Conservation (phyloP, 2,329 filamentous ascomycete species). For the Hymenoscyphus linearis region DNA sequence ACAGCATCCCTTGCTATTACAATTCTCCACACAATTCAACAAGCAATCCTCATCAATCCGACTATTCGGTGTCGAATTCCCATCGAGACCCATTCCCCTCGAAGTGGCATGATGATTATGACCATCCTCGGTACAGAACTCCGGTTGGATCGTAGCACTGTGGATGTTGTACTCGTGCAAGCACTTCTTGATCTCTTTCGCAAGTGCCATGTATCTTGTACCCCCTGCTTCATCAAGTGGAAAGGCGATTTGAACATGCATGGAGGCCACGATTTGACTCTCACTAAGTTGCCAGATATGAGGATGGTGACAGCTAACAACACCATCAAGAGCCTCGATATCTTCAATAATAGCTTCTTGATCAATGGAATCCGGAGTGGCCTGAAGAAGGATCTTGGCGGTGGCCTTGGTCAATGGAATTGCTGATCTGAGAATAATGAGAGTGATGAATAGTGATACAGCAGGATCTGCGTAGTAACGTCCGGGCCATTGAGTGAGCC, state of each 20-base stretch:
- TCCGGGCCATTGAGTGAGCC: slow-evolving; percentile 77
- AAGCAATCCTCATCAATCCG: slow-evolving; percentile 30
- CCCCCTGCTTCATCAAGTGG: slow-evolving; percentile 77
- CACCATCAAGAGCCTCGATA: slow-evolving; percentile 76
- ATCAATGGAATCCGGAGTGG: slow-evolving; percentile 81
- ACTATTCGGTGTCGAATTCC: slow-evolving; percentile 24
- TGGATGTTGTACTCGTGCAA: slow-evolving; percentile 96
- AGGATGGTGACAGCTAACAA: slow-evolving; percentile 88
- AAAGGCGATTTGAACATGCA: slow-evolving; percentile 90
- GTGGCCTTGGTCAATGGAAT: slow-evolving; percentile 76
- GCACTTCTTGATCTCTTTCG: slow-evolving; percentile 75
- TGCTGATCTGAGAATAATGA: slow-evolving; percentile 68
- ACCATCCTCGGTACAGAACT: slow-evolving; percentile 59
- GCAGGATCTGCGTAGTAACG: slow-evolving; percentile 85
- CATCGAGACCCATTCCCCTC: slow-evolving; percentile 22
- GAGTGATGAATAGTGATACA: slow-evolving; percentile 89
- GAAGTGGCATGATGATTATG: slow-evolving; percentile 25
- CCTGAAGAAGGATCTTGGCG: slow-evolving; percentile 86
- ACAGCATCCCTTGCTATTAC: slow-evolving; percentile 32
- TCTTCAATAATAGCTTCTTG: slow-evolving; percentile 90
- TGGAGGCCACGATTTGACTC: slow-evolving; percentile 85
- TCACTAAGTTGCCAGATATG: slow-evolving; percentile 98
- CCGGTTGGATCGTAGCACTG: slow-evolving; percentile 94
- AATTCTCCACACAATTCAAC: slow-evolving; percentile 32
- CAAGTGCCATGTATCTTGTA: slow-evolving; percentile 84